Evolutionary conservation across 2,329 filamentous ascomycete genomes (phyloP).

Genomic region (Apiospora kogelbergensis): DNA sequence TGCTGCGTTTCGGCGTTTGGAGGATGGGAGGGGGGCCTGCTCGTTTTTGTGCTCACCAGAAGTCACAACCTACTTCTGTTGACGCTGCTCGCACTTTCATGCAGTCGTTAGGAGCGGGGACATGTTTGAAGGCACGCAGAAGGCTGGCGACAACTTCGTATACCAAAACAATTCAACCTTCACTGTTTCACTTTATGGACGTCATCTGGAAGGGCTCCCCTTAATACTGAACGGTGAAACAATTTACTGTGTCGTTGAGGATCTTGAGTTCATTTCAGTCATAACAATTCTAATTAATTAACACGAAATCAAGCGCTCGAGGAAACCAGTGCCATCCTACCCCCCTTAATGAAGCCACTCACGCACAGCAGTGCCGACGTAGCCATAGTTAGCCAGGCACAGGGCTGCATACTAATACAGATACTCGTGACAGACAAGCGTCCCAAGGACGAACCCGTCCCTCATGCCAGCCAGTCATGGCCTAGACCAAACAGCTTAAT

Average conservation of each 20-base stretch:
- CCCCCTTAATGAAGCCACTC: background rate
- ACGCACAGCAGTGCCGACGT: background rate
- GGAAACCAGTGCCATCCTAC: background rate
- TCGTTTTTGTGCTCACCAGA: background rate
- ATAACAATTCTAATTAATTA: background rate
- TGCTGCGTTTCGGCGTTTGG: background rate
- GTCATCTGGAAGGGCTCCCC: no score
- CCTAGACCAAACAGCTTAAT: background rate
- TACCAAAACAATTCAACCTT: background rate
- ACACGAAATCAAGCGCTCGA: background rate
- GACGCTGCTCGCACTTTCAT: background rate
- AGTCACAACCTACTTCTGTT: background rate
- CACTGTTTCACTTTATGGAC: background rate
- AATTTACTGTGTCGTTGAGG: background rate
- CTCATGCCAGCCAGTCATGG: background rate
- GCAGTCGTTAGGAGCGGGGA: background rate
- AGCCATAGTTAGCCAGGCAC: background rate
- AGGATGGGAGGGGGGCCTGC: background rate
- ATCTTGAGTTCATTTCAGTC: constrained; percentile 4
- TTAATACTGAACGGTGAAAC: background rate
- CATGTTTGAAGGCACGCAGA: background rate
- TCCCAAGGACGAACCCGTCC: background rate
- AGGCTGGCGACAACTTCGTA: background rate
- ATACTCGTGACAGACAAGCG: background rate
- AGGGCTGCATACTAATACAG: background rate